Evolutionary conservation across 2,329 filamentous ascomycete genomes (phyloP).

Genomic region (Ascosphaera aggregata): DNA sequence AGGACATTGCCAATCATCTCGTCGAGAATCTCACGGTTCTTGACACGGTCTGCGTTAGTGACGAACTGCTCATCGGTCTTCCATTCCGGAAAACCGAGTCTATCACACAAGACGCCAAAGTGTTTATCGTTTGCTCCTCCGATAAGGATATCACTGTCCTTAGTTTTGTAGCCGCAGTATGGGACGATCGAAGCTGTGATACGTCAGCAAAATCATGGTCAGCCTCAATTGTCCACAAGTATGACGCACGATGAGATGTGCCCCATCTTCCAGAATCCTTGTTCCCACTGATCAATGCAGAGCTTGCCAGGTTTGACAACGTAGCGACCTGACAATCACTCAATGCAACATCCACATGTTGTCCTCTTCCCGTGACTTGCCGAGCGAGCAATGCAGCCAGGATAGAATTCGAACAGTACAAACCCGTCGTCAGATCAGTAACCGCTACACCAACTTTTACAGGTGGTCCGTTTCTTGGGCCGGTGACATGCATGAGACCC

Average conservation of each 20-base stretch:
- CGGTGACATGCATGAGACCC: constrained; percentile 96
- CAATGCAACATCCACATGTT: constrained; percentile 77
- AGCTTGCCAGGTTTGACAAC: constrained; percentile 85
- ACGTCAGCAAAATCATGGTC: background rate
- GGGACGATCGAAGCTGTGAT: constrained; percentile 68
- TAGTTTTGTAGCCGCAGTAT: constrained; percentile 56
- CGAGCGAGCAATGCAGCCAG: constrained; percentile 78
- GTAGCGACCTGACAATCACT: constrained; percentile 93
- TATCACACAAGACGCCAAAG: constrained; percentile 35
- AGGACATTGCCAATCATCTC: constrained; percentile 55
- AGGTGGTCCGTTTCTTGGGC: constrained; percentile 62
- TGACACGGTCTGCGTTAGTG: constrained; percentile 35
- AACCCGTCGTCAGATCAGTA: constrained; percentile 79
- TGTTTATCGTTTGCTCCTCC: constrained; percentile 41
- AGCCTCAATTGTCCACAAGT: background rate
- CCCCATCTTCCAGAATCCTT: constrained; percentile 83
- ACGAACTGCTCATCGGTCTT: constrained; percentile 30
- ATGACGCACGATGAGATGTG: constrained; percentile 59
- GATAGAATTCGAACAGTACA: constrained; percentile 88
- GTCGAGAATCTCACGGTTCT: constrained; percentile 55
- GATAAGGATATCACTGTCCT: constrained; percentile 37
- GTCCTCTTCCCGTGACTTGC: constrained; percentile 51
- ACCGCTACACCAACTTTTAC: constrained; percentile 97
- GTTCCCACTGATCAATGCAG: constrained; percentile 66
- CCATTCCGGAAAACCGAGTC: constrained; percentile 34